These are phyloP conservation scores for Monosporascus sp. DNA, from an alignment of 2,329 filamentous ascomycete genomes.

Conservation along the genomic window DNA sequence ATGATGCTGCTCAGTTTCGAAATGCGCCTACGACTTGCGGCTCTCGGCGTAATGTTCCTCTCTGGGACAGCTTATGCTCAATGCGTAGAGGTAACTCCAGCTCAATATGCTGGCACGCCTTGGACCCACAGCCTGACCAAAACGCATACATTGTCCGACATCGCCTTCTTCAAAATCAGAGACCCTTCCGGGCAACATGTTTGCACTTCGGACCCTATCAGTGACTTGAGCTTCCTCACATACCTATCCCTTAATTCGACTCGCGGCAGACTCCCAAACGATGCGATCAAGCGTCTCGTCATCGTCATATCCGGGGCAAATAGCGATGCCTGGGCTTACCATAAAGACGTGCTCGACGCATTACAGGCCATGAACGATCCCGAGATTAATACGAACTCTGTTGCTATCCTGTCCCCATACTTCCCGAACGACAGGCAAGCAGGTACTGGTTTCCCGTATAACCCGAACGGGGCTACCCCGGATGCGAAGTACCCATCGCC, in stretches of 20 bases:
- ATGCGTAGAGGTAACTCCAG: slow-evolving; percentile 2
- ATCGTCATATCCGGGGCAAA: slow-evolving; percentile 3
- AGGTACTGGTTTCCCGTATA: slow-evolving; percentile 2
- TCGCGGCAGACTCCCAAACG: background rate
- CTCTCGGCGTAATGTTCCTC: background rate
- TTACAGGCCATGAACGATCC: slow-evolving; percentile 1
- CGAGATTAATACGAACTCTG: background rate
- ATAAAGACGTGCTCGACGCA: slow-evolving; percentile 1
- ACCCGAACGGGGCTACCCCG: slow-evolving; percentile 1
- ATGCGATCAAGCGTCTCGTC: background rate
- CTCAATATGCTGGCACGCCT: slow-evolving; percentile 2
- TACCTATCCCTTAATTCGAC: slow-evolving; percentile 4
- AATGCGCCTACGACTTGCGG: background rate
- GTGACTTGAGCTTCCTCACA: slow-evolving; percentile 4
- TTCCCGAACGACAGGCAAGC: slow-evolving; percentile 4
- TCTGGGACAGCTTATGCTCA: background rate
- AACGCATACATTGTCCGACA: slow-evolving; percentile 1
- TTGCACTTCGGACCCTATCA: slow-evolving; percentile 2
- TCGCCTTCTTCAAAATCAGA: slow-evolving; percentile 5
- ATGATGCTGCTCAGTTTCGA: no score
- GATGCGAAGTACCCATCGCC: slow-evolving; percentile 4
- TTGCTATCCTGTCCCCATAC: slow-evolving; percentile 1
- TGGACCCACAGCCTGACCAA: slow-evolving; percentile 1
- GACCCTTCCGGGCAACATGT: slow-evolving; percentile 4
- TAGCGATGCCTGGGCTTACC: slow-evolving; percentile 2